Conservation (phyloP, 2,329 filamentous ascomycete species). For the Talaromyces sp. region DNA sequence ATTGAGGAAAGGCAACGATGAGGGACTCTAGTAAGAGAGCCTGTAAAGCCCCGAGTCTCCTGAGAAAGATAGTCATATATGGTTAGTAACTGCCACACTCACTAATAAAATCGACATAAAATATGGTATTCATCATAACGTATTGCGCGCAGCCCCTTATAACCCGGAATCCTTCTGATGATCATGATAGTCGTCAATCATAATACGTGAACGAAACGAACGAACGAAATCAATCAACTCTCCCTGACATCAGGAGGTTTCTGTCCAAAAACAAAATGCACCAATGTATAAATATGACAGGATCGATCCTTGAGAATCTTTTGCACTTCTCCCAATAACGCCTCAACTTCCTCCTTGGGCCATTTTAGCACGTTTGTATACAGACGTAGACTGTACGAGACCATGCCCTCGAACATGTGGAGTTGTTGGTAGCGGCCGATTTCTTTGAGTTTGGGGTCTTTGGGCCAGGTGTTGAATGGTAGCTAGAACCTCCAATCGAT, state of each 20-base stretch:
- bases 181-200: background rate
- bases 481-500: slow-evolving; percentile 7
- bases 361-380: slow-evolving; percentile 28
- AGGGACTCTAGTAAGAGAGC: too few species aligned
- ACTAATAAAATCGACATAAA: background rate
- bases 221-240: background rate
- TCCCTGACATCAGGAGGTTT: slow-evolving; percentile 2
- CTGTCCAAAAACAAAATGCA: slow-evolving; percentile 17
- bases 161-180: background rate
- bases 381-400: slow-evolving; percentile 23
- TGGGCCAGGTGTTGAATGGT: slow-evolving; percentile 30
- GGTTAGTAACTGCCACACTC: background rate
- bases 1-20: background rate
- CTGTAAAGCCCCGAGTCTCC: too few species aligned
- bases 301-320: slow-evolving; percentile 27
- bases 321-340: slow-evolving; percentile 29
- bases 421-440: slow-evolving; percentile 34
- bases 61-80: background rate
- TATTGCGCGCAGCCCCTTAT: background rate
- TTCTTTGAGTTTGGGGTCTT: slow-evolving; percentile 45
- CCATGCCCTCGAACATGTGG: slow-evolving; percentile 21
- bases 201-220: background rate
- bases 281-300: slow-evolving; percentile 27
- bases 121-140: background rate
- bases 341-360: slow-evolving; percentile 27